Conservation (phyloP, 768 basidiomycete genomes). For the Pleurotus eryngii region DNA sequence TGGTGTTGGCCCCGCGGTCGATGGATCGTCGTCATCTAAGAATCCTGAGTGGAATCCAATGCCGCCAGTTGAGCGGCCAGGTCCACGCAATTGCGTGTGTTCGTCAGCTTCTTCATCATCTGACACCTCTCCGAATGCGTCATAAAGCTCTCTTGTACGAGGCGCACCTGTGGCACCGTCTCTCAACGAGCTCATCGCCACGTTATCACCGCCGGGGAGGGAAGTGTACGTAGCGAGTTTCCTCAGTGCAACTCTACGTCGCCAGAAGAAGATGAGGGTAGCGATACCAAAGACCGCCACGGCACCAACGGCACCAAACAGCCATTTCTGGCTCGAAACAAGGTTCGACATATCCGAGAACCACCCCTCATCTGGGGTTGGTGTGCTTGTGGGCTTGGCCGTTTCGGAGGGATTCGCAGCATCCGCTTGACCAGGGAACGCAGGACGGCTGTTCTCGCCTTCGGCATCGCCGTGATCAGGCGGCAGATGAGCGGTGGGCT, state of each 20-base stretch:
- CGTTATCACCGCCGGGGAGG: conserved; percentile 60
- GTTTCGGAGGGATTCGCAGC: conserved; percentile 25
- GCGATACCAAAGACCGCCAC: conserved; percentile 73
- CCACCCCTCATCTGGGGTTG: conserved; percentile 80
- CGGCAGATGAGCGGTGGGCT: conserved; percentile 86
- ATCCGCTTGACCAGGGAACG: conserved; percentile 43
- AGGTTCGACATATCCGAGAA: conserved; percentile 76
- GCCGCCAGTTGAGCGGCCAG: conserved; percentile 15
- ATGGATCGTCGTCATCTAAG: conserved; percentile 71
- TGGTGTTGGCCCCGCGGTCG: conserved; percentile 27
- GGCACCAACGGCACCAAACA: conserved; percentile 81
- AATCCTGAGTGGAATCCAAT: conserved; percentile 76
- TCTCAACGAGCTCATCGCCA: conserved; percentile 71
- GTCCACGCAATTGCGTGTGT: conserved; percentile 53
- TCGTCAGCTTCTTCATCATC: conserved; percentile 82
- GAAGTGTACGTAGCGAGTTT: conserved; percentile 51
- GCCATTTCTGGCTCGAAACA: conserved; percentile 79
- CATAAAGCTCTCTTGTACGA: conserved; percentile 88
- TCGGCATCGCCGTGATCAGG: conserved; percentile 77
- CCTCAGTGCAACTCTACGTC: conserved; percentile 47
- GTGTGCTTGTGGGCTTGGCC: conserved; percentile 36
- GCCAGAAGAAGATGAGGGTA: conserved; percentile 76
- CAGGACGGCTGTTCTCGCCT: conserved; percentile 79
- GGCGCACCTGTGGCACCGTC: conserved; percentile 34
- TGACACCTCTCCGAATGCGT: conserved; percentile 90